A percentile compares a stretch with the other conserved stretches of the same genome.
These are phyloP conservation scores for Xylogone sp. DNA, from an alignment of 2,329 filamentous ascomycete genomes.

Conservation along the genomic window DNA sequence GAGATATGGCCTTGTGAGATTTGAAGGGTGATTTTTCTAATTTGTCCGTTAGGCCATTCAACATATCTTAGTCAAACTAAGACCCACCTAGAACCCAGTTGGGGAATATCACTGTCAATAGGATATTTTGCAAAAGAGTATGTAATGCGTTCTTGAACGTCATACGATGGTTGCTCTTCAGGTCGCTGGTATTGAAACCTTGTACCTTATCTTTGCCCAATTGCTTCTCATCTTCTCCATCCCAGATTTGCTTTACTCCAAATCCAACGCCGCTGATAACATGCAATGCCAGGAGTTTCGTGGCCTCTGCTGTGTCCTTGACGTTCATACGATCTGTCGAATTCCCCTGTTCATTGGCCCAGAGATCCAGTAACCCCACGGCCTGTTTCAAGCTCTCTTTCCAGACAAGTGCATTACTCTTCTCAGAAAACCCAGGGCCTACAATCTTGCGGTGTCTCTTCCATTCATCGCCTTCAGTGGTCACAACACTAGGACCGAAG, in stretches of 20 bases:
- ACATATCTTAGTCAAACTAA: neutral
- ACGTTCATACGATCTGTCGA: slow-evolving; percentile 26
- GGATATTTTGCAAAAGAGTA: slow-evolving; percentile 41
- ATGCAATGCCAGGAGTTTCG: slow-evolving; percentile 47
- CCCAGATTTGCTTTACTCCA: slow-evolving; percentile 29
- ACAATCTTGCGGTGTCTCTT: slow-evolving; percentile 28
- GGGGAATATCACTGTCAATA: slow-evolving; percentile 43
- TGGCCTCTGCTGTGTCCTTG: slow-evolving; percentile 36
- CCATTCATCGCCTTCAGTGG: slow-evolving; percentile 28
- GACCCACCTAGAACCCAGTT: slow-evolving; percentile 37
- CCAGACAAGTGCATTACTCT: slow-evolving; percentile 41
- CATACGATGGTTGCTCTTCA: slow-evolving; percentile 35
- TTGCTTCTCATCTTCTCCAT: slow-evolving; percentile 36
- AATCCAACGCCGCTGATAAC: slow-evolving; percentile 53
- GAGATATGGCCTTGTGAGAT: slow-evolving; percentile 34
- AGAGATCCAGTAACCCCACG: slow-evolving; percentile 34
- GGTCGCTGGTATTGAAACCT: slow-evolving; percentile 7
- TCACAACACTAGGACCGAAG: slow-evolving; percentile 26
- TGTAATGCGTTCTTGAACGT: slow-evolving; percentile 46
- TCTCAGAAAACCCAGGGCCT: slow-evolving; percentile 31
- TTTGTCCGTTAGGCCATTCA: neutral
- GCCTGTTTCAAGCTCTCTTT: slow-evolving; percentile 46
- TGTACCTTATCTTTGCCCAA: slow-evolving; percentile 6
- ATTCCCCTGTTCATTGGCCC: slow-evolving; percentile 23
- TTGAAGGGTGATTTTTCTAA: slow-evolving; percentile 33